These are phyloP conservation scores for Periconia sp. DNA, from an alignment of 2,329 filamentous ascomycete species.

Conservation along the genomic window DNA sequence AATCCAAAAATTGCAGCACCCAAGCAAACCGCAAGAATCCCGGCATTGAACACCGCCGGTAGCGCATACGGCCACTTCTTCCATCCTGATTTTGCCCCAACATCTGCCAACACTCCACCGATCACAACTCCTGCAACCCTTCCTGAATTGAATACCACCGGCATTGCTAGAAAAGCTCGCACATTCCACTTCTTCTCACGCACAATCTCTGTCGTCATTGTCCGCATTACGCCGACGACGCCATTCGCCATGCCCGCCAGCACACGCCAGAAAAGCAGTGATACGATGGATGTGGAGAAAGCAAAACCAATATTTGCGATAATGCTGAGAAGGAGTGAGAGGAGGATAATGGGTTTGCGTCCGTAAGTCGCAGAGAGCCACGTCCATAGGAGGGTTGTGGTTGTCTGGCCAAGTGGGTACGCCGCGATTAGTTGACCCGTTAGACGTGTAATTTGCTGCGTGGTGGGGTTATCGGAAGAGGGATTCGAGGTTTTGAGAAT, in stretches of 20 bases:
- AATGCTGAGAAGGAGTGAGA: slow-evolving; percentile 70
- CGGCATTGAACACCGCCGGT: slow-evolving; percentile 65
- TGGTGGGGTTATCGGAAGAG: slow-evolving; percentile 42
- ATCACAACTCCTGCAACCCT: slow-evolving; percentile 44
- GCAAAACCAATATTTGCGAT: slow-evolving; percentile 68
- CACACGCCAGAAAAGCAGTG: slow-evolving; percentile 66
- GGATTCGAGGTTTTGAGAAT: slow-evolving; percentile 55
- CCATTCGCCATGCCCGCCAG: slow-evolving; percentile 69
- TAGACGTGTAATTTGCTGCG: slow-evolving; percentile 68
- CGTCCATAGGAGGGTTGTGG: slow-evolving; percentile 81
- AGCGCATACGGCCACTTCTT: slow-evolving; percentile 67
- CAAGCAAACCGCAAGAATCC: slow-evolving; percentile 59
- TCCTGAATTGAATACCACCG: slow-evolving; percentile 66
- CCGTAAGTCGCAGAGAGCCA: slow-evolving; percentile 66
- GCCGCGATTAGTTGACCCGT: slow-evolving; percentile 74
- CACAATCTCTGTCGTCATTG: slow-evolving; percentile 71
- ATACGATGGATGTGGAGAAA: slow-evolving; percentile 62
- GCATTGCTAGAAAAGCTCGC: slow-evolving; percentile 59
- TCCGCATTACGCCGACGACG: slow-evolving; percentile 72
- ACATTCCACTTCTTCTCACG: slow-evolving; percentile 62
- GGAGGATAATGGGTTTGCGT: slow-evolving; percentile 73
- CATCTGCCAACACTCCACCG: slow-evolving; percentile 67
- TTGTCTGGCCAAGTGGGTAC: slow-evolving; percentile 78
- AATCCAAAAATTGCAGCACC: slow-evolving; percentile 62
- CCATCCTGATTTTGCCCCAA: slow-evolving; percentile 66